Percentiles rank a stretch among this genome's conserved stretches.
phyloP scores from a whole-genome alignment of 1,284 basidiomycete species.

The Cryptococcus sp. region DNA sequence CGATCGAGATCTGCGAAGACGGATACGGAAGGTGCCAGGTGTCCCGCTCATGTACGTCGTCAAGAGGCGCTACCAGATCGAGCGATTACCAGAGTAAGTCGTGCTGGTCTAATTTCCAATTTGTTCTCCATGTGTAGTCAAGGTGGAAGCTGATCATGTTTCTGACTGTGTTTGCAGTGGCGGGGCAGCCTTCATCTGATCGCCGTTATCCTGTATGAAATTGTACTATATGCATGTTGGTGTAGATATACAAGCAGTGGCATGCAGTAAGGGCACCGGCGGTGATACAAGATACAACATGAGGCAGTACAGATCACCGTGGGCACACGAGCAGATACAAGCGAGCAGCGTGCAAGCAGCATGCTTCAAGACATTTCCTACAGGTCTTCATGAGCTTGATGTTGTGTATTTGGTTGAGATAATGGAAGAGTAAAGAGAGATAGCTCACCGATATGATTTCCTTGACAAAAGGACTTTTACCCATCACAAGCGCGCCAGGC shows the following conservation, averaged over 20 bases:
- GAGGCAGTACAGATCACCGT: no score
- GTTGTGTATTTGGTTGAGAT: no score
- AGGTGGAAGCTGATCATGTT: not conserved
- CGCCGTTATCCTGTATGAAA: constrained; percentile 2
- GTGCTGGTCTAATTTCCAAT: not conserved
- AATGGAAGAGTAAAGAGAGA: no score
- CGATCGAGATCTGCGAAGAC: constrained; percentile 87
- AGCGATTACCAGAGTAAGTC: constrained; percentile 75
- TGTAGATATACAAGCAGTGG: not conserved
- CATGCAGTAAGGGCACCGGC: no score
- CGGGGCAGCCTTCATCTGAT: constrained; percentile 28
- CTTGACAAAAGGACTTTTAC: constrained; percentile 16
- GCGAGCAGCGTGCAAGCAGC: no score
- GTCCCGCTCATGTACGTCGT: constrained; percentile 97
- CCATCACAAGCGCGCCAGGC: constrained; percentile 17
- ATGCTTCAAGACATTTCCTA: constrained; percentile 4
- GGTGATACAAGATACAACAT: no score
- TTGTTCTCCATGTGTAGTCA: not conserved
- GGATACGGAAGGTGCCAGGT: constrained; percentile 90
- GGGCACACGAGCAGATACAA: no score
- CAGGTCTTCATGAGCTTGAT: not conserved
- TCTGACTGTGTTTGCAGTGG: constrained; percentile 12
- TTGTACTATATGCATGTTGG: constrained; percentile 9
- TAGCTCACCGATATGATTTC: constrained; percentile 23
- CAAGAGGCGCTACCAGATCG: constrained; percentile 84